These are phyloP conservation scores for Nakazawaea pomicola DNA, from an alignment of 805 yeast species.

Conservation along the genomic window DNA sequence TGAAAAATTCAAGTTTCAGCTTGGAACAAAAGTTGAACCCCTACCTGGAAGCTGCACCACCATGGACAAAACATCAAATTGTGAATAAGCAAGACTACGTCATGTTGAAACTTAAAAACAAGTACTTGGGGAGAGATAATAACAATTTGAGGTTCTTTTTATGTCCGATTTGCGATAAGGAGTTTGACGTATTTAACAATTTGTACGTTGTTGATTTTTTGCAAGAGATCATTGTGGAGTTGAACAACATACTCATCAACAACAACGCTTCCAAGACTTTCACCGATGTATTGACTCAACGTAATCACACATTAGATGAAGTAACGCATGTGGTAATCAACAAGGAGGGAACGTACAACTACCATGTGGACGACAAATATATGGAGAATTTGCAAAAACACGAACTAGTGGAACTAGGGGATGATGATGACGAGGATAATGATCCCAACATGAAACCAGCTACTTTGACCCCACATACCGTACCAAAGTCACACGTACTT, in stretches of 20 bases:
- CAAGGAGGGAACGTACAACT: constrained; percentile 4
- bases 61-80: constrained; percentile 11
- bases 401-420: constrained; percentile 4
- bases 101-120: constrained; percentile 15
- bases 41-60: constrained; percentile 21
- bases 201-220: constrained; percentile 27
- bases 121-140: constrained; percentile 16
- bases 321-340: constrained; percentile 6
- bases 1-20: constrained; percentile 10
- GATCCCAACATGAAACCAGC: neutral
- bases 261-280: neutral
- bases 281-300: neutral
- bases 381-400: neutral
- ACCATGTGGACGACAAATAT: constrained; percentile 1
- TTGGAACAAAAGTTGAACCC: constrained; percentile 1
- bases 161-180: constrained; percentile 31
- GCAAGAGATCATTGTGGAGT: constrained; percentile 15
- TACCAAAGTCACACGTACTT: neutral
- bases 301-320: neutral
- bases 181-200: constrained; percentile 26
- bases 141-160: constrained; percentile 25
- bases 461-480: neutral
- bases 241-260: neutral
- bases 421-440: neutral
- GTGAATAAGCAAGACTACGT: constrained; percentile 15